Conservation (phyloP, 495 filamentous ascomycete genomes). For the Penicillium goetzii region DNA sequence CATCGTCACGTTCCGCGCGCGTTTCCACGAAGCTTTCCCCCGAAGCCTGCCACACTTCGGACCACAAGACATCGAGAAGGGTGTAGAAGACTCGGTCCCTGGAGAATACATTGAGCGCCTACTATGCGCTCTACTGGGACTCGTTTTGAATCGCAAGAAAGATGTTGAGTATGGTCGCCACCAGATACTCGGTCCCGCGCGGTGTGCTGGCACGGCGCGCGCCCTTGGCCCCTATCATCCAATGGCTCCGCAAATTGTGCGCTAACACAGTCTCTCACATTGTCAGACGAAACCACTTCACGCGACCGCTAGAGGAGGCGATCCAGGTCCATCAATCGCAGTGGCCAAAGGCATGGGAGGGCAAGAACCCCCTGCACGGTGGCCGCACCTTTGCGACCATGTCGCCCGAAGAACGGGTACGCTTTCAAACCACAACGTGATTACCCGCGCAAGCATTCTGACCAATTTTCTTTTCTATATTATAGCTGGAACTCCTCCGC, state of each 20-base stretch:
- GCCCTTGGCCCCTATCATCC: constrained; percentile 16
- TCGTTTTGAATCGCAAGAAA: constrained; percentile 95
- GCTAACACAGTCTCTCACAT: constrained; percentile 18
- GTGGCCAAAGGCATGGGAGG: constrained; percentile 88
- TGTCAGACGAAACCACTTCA: constrained; percentile 66
- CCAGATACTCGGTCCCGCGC: constrained; percentile 24
- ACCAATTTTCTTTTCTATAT: constrained; percentile 14
- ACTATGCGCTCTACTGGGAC: constrained; percentile 82
- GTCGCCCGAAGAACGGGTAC: constrained; percentile 78
- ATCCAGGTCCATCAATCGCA: constrained; percentile 81
- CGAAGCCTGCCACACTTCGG: constrained; percentile 86
- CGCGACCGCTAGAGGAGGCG: constrained; percentile 91
- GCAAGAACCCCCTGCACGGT: constrained; percentile 80
- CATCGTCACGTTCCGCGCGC: constrained; percentile 95
- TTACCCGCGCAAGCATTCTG: constrained; percentile 24
- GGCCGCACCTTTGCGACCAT: constrained; percentile 78
- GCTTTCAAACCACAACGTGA: constrained; percentile 24
- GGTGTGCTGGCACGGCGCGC: constrained; percentile 14
- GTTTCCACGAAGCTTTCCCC: constrained; percentile 86
- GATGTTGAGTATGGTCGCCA: constrained; percentile 85
- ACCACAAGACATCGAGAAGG: constrained; percentile 91
- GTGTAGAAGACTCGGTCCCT: constrained; percentile 74
- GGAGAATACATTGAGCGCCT: constrained; percentile 85
- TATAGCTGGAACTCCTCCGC: constrained; percentile 76
- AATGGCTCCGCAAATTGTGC: constrained; percentile 13